Conservation (phyloP, 805 yeast genomes). For the Candida multigemmis region DNA sequence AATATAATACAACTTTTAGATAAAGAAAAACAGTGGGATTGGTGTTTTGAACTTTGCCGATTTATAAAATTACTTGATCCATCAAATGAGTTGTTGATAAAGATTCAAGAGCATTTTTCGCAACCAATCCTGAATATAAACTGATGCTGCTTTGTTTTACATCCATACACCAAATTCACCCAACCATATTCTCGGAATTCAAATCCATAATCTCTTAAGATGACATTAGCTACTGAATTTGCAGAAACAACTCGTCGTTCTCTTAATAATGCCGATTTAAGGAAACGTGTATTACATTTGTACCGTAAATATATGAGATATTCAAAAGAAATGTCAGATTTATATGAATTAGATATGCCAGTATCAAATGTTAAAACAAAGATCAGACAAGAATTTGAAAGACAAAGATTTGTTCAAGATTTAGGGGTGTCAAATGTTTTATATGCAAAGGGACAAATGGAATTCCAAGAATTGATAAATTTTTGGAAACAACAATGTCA, state of each 20-base stretch:
- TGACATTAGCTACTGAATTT: conserved; percentile 72
- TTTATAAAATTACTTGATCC: conserved; percentile 44
- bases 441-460: conserved; percentile 81
- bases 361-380: conserved; percentile 72
- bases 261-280: conserved; percentile 50
- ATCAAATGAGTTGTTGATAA: conserved; percentile 20
- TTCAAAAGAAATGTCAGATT: conserved; percentile 50
- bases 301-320: conserved; percentile 67
- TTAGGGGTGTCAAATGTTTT: conserved; percentile 58
- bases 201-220: conserved; percentile 8
- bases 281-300: conserved; percentile 53
- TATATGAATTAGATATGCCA: conserved; percentile 70
- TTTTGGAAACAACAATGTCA: conserved; percentile 89
- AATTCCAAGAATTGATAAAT: conserved; percentile 78
- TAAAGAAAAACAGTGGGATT: conserved; percentile 35
- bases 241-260: conserved; percentile 74
- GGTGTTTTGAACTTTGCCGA: conserved; percentile 46
- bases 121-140: background rate
- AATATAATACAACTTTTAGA: conserved; percentile 35
- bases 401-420: conserved; percentile 67
- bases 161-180: background rate
- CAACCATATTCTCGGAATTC: background rate
- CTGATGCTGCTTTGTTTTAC: background rate
- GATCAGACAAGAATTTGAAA: conserved; percentile 83
- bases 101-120: conserved; percentile 2